Evolutionary conservation across 805 yeast genomes (phyloP).

Genomic region (Wickerhamomyces ciferrii): DNA sequence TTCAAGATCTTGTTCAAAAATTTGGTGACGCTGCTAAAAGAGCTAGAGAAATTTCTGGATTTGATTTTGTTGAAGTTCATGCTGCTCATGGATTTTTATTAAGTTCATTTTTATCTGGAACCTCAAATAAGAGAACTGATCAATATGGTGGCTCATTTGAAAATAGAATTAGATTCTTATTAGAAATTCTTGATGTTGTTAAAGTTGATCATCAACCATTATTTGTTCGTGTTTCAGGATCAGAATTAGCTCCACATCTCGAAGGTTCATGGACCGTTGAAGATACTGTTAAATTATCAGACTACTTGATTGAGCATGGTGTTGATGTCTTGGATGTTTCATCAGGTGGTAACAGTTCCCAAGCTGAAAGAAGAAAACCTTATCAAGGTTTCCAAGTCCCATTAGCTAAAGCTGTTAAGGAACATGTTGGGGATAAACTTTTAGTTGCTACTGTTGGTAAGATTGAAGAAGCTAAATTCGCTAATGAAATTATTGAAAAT

Average conservation of each 20-base stretch:
- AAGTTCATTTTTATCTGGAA: constrained; percentile 38
- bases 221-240: constrained; percentile 41
- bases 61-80: constrained; percentile 60
- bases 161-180: constrained; percentile 43
- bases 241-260: constrained; percentile 28
- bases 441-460: constrained; percentile 44
- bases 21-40: constrained; percentile 43
- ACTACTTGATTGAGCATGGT: constrained; percentile 33
- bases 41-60: constrained; percentile 44
- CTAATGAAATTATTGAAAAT: constrained; percentile 35
- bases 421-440: constrained; percentile 36
- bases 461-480: constrained; percentile 28
- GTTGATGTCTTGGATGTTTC: constrained; percentile 51
- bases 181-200: constrained; percentile 42
- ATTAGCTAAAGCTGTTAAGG: constrained; percentile 36
- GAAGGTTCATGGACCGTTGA: constrained; percentile 37
- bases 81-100: constrained; percentile 55
- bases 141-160: constrained; percentile 56
- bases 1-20: constrained; percentile 32
- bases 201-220: constrained; percentile 37
- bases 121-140: constrained; percentile 47
- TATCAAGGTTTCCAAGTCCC: constrained; percentile 31
- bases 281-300: constrained; percentile 37
- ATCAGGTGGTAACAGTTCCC: constrained; percentile 41
- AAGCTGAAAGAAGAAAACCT: constrained; percentile 16